Conservation (phyloP, 371 early-diverging fungal genomes). For the Fennellomyces sp. region DNA sequence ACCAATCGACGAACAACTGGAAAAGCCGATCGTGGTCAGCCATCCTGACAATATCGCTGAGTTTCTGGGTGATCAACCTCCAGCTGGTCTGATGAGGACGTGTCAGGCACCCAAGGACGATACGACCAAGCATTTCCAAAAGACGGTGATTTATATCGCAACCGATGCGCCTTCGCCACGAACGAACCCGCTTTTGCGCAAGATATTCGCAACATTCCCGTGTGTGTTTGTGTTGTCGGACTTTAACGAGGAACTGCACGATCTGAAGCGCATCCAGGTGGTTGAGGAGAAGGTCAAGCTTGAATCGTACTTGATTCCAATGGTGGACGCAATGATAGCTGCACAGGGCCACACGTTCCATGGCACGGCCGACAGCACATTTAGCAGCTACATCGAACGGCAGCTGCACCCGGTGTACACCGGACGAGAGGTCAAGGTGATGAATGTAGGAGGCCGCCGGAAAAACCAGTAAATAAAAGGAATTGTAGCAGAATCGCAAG, state of each 20-base stretch:
- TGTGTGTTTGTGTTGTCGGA: constrained; percentile 62
- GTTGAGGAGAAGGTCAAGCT: constrained; percentile 52
- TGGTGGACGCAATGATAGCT: constrained; percentile 67
- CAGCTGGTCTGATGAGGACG: neutral
- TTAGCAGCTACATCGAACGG: constrained; percentile 59
- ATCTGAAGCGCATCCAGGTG: constrained; percentile 48
- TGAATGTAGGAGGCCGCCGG: constrained; percentile 6
- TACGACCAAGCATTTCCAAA: constrained; percentile 13
- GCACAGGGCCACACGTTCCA: constrained; percentile 61
- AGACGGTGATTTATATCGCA: constrained; percentile 56
- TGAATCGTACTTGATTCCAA: constrained; percentile 58
- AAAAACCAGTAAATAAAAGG: neutral
- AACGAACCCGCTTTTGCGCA: constrained; percentile 55
- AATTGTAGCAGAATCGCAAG: too few species aligned
- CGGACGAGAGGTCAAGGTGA: constrained; percentile 29
- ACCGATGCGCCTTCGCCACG: constrained; percentile 62
- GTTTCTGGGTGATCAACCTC: constrained; percentile 23
- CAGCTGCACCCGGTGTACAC: constrained; percentile 60
- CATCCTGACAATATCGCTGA: constrained; percentile 32
- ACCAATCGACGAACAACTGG: constrained; percentile 10
- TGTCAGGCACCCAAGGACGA: constrained; percentile 9
- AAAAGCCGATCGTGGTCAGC: constrained; percentile 31
- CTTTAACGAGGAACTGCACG: constrained; percentile 45
- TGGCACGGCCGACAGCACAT: constrained; percentile 64
- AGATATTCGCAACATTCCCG: constrained; percentile 61